phyloP scores from a whole-genome alignment of 257 asterid species.

The Primulina eburnea region DNA sequence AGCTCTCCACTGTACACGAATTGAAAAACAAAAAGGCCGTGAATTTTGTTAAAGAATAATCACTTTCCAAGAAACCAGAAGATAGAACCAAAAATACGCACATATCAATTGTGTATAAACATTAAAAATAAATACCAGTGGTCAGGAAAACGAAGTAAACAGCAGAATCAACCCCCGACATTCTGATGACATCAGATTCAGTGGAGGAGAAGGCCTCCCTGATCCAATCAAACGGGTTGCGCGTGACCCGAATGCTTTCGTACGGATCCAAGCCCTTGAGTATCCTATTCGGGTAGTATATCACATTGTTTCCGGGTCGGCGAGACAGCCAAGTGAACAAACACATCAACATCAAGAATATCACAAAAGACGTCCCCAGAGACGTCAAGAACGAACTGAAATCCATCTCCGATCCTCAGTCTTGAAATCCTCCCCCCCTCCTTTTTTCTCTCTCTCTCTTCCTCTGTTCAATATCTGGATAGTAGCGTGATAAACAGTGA shows the following conservation, averaged over 20 bases:
- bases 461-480: background rate
- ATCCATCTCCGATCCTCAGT: conserved; percentile 46
- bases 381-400: conserved; percentile 84
- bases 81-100: background rate
- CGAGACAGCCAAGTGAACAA: conserved; percentile 76
- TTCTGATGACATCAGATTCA: conserved; percentile 68
- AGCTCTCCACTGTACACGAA: background rate
- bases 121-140: conserved; percentile 44
- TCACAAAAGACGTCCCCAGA: conserved; percentile 63
- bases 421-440: background rate
- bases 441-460: background rate
- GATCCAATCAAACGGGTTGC: conserved; percentile 89
- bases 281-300: conserved; percentile 81
- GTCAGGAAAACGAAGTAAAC: conserved; percentile 86
- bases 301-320: conserved; percentile 53
- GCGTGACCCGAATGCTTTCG: conserved; percentile 49
- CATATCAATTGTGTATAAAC: background rate
- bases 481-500: too few species aligned
- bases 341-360: conserved; percentile 61
- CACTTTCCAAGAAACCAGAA: background rate
- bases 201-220: conserved; percentile 69
- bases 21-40: too few species aligned
- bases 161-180: conserved; percentile 95
- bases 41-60: too few species aligned
- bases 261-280: conserved; percentile 71